Evolutionary conservation across 2,329 filamentous ascomycete genomes (phyloP).

Genomic region (Ciborinia camelliae): DNA sequence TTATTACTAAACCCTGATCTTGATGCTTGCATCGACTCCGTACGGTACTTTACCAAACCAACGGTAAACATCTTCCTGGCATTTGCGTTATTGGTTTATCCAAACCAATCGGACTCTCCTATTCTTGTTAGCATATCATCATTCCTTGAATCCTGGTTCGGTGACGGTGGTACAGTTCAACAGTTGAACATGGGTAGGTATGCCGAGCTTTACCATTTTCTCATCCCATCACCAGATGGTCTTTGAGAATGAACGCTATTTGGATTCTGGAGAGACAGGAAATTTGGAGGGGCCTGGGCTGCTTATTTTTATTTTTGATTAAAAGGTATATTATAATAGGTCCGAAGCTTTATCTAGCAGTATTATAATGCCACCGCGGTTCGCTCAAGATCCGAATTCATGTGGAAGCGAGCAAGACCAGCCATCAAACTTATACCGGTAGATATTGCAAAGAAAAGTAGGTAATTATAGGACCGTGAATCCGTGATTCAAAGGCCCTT

Average conservation of each 20-base stretch:
- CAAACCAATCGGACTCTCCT: conserved; percentile 16
- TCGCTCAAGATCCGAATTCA: conserved; percentile 2
- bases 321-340: not conserved
- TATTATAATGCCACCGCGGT: not conserved
- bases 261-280: not conserved
- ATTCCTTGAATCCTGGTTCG: not conserved
- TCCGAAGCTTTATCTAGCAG: not conserved
- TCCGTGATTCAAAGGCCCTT: not conserved
- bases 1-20: conserved; percentile 6
- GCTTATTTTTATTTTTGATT: not conserved
- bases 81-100: conserved; percentile 2
- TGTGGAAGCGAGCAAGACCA: conserved; percentile 2
- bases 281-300: not conserved
- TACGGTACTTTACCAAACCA: conserved; percentile 19
- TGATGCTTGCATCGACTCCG: conserved; percentile 19
- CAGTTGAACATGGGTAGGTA: not conserved
- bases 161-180: not conserved
- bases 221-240: not conserved
- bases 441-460: not conserved
- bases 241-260: not conserved
- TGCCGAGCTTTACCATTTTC: conserved; percentile 3
- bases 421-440: not conserved
- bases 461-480: not conserved
- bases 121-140: conserved; percentile 3
- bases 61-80: conserved; percentile 18